These are phyloP conservation scores for Trapa bicornis DNA, from an alignment of 345 rosid genomes.

Conservation along the genomic window DNA sequence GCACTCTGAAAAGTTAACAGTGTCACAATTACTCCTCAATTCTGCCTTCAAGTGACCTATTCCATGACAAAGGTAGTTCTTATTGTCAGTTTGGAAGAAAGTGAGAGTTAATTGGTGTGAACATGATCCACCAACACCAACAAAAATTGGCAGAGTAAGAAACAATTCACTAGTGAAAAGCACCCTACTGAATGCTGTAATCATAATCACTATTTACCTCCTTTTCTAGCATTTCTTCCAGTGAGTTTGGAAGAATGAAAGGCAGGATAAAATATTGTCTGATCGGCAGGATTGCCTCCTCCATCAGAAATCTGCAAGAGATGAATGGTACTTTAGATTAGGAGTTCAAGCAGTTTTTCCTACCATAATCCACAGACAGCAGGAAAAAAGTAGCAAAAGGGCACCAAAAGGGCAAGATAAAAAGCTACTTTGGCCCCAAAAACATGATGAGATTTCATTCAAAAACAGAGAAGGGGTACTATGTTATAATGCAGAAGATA, in stretches of 20 bases:
- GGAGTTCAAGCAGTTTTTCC: too few relatives aligned
- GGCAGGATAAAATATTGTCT: slow-evolving; percentile 54
- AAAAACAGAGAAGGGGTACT: too few relatives aligned
- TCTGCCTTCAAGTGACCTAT: slow-evolving; percentile 13
- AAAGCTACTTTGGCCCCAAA: too few relatives aligned
- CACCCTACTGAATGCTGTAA: too few relatives aligned
- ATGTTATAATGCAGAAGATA: too few relatives aligned
- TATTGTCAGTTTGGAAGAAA: slow-evolving; percentile 21
- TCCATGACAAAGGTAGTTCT: slow-evolving; percentile 15
- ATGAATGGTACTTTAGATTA: not conserved
- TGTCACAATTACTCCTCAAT: slow-evolving; percentile 13
- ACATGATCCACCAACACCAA: not conserved
- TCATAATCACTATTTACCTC: slow-evolving; percentile 22
- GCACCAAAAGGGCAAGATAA: too few relatives aligned
- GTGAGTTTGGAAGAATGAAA: slow-evolving; percentile 35
- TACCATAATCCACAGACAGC: too few relatives aligned
- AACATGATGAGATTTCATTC: too few relatives aligned
- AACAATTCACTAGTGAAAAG: too few relatives aligned
- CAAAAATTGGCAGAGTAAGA: too few relatives aligned
- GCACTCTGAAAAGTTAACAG: slow-evolving; percentile 15
- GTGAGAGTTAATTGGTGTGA: slow-evolving; percentile 19
- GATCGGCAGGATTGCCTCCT: slow-evolving; percentile 18
- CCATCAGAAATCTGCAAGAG: slow-evolving; percentile 28
- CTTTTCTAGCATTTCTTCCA: slow-evolving; percentile 24
- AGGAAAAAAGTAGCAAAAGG: too few relatives aligned